Evolutionary conservation across 2,329 filamentous ascomycete species (phyloP).

Genomic region (Lachnellula subtilissima): DNA sequence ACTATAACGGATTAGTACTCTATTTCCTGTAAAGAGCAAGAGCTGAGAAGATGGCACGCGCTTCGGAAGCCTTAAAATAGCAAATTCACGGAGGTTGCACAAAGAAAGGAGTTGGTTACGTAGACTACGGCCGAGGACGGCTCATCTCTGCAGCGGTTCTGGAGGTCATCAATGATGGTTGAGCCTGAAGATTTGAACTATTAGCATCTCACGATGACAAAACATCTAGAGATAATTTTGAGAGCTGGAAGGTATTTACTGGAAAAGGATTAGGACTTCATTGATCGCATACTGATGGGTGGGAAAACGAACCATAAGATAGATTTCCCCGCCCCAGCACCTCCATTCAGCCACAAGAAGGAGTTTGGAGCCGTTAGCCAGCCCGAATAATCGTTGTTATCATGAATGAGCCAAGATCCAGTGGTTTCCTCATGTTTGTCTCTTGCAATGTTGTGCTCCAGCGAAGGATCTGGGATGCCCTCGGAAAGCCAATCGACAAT

Average conservation of each 20-base stretch:
- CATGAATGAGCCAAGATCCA: conserved; percentile 13
- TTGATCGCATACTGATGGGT: neutral
- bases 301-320: conserved; percentile 4
- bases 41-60: no score
- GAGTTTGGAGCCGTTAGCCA: conserved; percentile 6
- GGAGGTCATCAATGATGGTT: conserved; percentile 9
- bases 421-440: conserved; percentile 8
- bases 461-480: conserved; percentile 8
- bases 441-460: conserved; percentile 11
- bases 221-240: no score
- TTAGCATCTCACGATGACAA: no score
- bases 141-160: neutral
- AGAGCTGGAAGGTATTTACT: no score
- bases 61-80: no score
- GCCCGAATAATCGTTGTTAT: neutral
- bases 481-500: conserved; percentile 1
- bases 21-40: neutral
- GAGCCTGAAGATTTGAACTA: neutral
- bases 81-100: no score
- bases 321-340: conserved; percentile 12
- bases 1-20: conserved; percentile 3
- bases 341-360: conserved; percentile 14
- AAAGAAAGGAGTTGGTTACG: no score
- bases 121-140: neutral
- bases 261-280: no score